phyloP scores from a whole-genome alignment of 257 asterid species.

The Nicotiana knightiana region DNA sequence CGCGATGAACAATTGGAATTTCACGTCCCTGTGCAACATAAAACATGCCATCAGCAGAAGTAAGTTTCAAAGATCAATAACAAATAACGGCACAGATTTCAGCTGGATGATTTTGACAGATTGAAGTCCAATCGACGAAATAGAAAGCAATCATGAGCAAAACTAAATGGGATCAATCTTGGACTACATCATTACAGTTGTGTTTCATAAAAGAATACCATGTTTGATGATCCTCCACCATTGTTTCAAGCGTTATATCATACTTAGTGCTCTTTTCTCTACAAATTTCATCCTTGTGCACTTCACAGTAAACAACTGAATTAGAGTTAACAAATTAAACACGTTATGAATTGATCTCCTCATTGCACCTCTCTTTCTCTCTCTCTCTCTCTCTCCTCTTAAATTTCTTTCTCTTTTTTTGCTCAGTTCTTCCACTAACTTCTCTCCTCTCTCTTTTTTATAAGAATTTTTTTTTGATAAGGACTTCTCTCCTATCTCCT shows the following conservation, averaged over 20 bases:
- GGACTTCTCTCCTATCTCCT: too few species aligned
- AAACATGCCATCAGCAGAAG: not conserved
- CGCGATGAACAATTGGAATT: constrained; percentile 99
- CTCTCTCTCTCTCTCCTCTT: not conserved
- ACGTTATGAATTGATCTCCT: not conserved
- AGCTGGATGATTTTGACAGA: not conserved
- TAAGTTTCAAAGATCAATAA: not conserved
- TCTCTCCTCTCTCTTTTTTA: not conserved
- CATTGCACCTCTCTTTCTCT: too few species aligned
- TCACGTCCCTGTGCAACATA: constrained; percentile 76
- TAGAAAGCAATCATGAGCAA: not conserved
- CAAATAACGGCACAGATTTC: not conserved
- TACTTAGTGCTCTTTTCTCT: not conserved
- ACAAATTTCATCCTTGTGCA: not conserved
- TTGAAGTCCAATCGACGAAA: not conserved
- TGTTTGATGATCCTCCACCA: not conserved
- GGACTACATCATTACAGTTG: not conserved
- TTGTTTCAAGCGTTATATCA: not conserved
- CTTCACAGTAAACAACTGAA: not conserved
- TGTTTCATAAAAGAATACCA: not conserved
- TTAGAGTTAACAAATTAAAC: not conserved
- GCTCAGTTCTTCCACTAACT: not conserved
- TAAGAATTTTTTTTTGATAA: too few species aligned
- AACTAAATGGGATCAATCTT: not conserved
- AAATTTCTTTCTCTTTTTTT: not conserved